A percentile compares a stretch with the other conserved stretches of the same genome.
phyloP scores from a whole-genome alignment of 2,329 filamentous ascomycete genomes.

The Bipolaris bicolor region DNA sequence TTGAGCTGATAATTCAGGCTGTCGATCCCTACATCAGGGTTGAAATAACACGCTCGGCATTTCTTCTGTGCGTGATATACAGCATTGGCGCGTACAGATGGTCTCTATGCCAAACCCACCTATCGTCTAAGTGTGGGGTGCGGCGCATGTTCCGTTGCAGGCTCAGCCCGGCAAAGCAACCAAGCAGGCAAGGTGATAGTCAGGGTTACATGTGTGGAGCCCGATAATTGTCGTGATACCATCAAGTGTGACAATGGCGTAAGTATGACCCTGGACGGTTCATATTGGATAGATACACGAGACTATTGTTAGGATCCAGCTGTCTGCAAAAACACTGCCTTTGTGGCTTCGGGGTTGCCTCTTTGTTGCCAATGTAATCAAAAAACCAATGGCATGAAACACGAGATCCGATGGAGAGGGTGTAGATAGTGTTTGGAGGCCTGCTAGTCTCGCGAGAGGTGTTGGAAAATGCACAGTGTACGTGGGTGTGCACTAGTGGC shows the following conservation, averaged over 20 bases:
- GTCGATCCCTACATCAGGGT: slow-evolving; percentile 17
- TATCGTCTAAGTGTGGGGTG: slow-evolving; percentile 5
- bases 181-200: neutral
- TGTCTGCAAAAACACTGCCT: neutral
- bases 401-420: neutral
- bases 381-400: neutral
- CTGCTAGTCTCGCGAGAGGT: neutral
- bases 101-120: slow-evolving; percentile 1
- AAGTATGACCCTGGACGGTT: neutral
- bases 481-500: slow-evolving; percentile 1
- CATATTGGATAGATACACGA: neutral
- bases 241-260: neutral
- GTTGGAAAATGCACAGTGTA: neutral
- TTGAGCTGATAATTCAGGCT: slow-evolving; percentile 9
- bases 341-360: neutral
- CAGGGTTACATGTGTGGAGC: neutral
- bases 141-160: slow-evolving; percentile 4
- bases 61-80: neutral
- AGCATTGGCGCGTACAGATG: slow-evolving; percentile 9
- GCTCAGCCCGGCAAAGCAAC: slow-evolving; percentile 3
- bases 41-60: slow-evolving; percentile 3
- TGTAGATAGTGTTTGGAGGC: neutral
- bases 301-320: neutral
- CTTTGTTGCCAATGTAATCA: neutral
- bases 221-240: neutral